Percentiles rank a stretch among this genome's conserved stretches.
These are phyloP conservation scores for Neurospora sublineolata DNA, from an alignment of 495 filamentous ascomycete genomes.

Conservation along the genomic window DNA sequence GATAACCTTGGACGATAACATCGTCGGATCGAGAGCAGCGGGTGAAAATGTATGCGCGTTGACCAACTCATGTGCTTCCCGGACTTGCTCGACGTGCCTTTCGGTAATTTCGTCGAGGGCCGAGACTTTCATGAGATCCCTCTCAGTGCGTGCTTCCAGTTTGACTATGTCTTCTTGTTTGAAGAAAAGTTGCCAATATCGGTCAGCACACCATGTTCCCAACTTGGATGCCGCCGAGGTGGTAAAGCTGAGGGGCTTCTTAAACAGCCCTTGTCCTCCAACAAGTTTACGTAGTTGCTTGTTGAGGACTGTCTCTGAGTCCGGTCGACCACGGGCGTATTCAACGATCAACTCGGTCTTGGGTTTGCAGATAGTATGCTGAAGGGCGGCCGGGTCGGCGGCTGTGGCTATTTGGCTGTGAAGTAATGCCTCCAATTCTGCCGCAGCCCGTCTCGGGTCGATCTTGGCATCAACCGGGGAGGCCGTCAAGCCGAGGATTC, in stretches of 20 bases:
- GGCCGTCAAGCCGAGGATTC: slow-evolving; percentile 94
- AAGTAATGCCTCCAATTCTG: slow-evolving; percentile 66
- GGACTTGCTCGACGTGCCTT: slow-evolving; percentile 41
- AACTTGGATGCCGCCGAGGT: slow-evolving; percentile 53
- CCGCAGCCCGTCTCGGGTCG: slow-evolving; percentile 59
- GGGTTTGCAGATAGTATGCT: slow-evolving; percentile 47
- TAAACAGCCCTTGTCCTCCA: slow-evolving; percentile 45
- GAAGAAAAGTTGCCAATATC: slow-evolving; percentile 64
- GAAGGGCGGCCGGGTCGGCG: slow-evolving; percentile 50
- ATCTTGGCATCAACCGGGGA: slow-evolving; percentile 83
- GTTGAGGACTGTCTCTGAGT: slow-evolving; percentile 55
- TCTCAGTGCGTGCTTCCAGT: slow-evolving; percentile 46
- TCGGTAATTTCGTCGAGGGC: slow-evolving; percentile 33
- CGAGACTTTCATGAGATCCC: slow-evolving; percentile 21
- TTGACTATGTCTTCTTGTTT: slow-evolving; percentile 52
- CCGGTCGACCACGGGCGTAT: slow-evolving; percentile 41
- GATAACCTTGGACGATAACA: slow-evolving; percentile 64
- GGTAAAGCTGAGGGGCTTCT: slow-evolving; percentile 47
- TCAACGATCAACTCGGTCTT: slow-evolving; percentile 43
- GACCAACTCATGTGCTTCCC: slow-evolving; percentile 49
- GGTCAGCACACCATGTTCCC: slow-evolving; percentile 80
- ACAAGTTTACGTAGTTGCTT: slow-evolving; percentile 42
- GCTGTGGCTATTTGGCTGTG: slow-evolving; percentile 76
- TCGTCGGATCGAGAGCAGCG: slow-evolving; percentile 28
- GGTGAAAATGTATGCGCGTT: slow-evolving; percentile 34